These are phyloP conservation scores for Tephrocybe sp. DNA, from an alignment of 768 basidiomycete species.

Conservation along the genomic window DNA sequence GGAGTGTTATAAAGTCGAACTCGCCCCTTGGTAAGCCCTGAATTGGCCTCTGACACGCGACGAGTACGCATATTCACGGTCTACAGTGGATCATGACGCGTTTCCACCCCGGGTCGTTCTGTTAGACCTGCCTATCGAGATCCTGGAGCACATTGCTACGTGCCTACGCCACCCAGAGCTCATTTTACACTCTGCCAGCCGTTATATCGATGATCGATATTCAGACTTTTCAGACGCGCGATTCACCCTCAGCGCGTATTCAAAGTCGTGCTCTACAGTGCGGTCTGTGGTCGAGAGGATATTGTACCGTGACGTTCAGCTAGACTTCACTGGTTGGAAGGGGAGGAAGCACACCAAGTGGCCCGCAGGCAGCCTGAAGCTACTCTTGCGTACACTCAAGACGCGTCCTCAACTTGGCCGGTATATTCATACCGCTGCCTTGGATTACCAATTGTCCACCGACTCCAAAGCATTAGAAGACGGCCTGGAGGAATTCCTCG, in stretches of 20 bases:
- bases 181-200: conserved; percentile 21
- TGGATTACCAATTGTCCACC: conserved; percentile 26
- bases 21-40: conserved; percentile 4
- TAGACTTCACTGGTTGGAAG: conserved; percentile 31
- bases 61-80: not conserved
- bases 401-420: conserved; percentile 24
- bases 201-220: conserved; percentile 27
- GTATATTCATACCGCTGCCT: conserved; percentile 20
- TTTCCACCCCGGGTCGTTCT: conserved; percentile 19
- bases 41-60: not conserved
- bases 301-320: conserved; percentile 27
- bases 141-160: conserved; percentile 27
- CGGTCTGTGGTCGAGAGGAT: conserved; percentile 24
- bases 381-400: conserved; percentile 26
- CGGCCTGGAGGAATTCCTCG: conserved; percentile 23
- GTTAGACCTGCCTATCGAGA: conserved; percentile 28
- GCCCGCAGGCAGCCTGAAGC: conserved; percentile 25
- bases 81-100: conserved; percentile 5
- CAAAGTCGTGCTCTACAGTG: conserved; percentile 20
- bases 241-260: conserved; percentile 24
- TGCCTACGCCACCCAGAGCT: conserved; percentile 20
- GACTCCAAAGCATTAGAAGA: conserved; percentile 21
- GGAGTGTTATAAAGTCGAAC: not conserved
- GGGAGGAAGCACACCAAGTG: conserved; percentile 28
- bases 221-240: conserved; percentile 26